Evolutionary conservation across 306 rosid genomes (phyloP).

Genomic region (Acacia confusa): DNA sequence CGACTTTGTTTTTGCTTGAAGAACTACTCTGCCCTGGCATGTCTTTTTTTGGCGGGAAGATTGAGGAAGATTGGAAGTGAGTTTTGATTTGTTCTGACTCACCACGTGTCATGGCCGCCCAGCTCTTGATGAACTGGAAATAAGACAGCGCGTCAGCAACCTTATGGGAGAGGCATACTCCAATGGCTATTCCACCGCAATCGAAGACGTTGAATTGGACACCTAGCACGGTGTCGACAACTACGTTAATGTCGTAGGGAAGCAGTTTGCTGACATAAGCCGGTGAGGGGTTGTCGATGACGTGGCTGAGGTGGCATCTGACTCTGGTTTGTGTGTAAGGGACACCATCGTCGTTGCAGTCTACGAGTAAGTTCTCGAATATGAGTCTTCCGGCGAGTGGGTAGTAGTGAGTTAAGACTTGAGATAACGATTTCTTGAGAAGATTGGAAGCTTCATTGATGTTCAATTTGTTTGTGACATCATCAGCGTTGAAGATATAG

Average conservation of each 20-base stretch:
- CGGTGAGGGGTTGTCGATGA: background rate
- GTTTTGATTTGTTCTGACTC: background rate
- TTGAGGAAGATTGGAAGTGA: background rate
- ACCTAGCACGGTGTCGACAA: background rate
- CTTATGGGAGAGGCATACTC: background rate
- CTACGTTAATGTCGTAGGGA: background rate
- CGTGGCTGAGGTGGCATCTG: constrained; percentile 29
- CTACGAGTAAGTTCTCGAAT: background rate
- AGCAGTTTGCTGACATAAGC: background rate
- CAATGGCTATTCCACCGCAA: background rate
- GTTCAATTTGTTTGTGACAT: background rate
- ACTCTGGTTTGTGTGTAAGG: constrained; percentile 39
- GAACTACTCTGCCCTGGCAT: background rate
- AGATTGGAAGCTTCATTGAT: background rate
- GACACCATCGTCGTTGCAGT: constrained; percentile 45
- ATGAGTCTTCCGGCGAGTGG: constrained; percentile 42
- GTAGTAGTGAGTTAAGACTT: constrained; percentile 36
- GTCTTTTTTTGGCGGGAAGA: background rate
- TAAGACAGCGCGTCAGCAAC: background rate
- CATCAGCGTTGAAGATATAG: background rate
- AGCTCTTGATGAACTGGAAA: background rate
- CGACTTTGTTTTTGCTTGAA: background rate
- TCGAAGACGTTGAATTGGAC: background rate
- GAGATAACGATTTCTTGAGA: constrained; percentile 47
- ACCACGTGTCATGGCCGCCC: background rate